These are phyloP conservation scores for Trichomonascus vanleenenianus DNA, from an alignment of 805 yeast species.

Conservation along the genomic window DNA sequence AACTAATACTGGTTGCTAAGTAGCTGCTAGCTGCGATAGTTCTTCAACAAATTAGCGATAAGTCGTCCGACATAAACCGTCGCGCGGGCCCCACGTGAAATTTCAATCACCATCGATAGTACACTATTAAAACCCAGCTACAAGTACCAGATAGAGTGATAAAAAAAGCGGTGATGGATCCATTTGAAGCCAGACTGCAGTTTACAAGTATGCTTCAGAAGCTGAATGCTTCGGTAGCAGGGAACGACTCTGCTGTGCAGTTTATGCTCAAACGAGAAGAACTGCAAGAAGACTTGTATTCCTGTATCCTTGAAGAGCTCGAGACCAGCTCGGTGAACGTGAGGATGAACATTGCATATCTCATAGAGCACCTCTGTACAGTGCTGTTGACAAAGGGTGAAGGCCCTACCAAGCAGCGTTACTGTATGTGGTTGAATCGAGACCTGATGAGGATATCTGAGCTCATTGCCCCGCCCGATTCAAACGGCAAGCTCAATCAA, in stretches of 20 bases:
- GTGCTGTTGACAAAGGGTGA: neutral
- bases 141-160: too few relatives aligned
- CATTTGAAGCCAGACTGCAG: conserved; percentile 78
- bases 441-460: conserved; percentile 24
- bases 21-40: too few relatives aligned
- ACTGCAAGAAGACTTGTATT: conserved; percentile 59
- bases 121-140: too few relatives aligned
- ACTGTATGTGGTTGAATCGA: conserved; percentile 23
- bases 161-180: too few relatives aligned
- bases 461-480: conserved; percentile 16
- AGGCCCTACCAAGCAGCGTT: neutral
- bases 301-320: conserved; percentile 56
- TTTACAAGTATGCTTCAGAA: conserved; percentile 58
- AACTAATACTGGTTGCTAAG: too few relatives aligned
- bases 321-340: conserved; percentile 41
- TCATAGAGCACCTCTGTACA: conserved; percentile 51
- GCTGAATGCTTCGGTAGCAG: conserved; percentile 49
- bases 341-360: conserved; percentile 59
- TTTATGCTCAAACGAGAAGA: conserved; percentile 35
- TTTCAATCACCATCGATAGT: too few relatives aligned
- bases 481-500: conserved; percentile 14
- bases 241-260: conserved; percentile 22
- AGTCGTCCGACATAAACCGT: too few relatives aligned
- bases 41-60: too few relatives aligned
- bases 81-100: too few relatives aligned